Evolutionary conservation across 345 rosid genomes (phyloP), one percentile per base, ranked within the genome.

Genomic region (Hibiscus trionum): DNA sequence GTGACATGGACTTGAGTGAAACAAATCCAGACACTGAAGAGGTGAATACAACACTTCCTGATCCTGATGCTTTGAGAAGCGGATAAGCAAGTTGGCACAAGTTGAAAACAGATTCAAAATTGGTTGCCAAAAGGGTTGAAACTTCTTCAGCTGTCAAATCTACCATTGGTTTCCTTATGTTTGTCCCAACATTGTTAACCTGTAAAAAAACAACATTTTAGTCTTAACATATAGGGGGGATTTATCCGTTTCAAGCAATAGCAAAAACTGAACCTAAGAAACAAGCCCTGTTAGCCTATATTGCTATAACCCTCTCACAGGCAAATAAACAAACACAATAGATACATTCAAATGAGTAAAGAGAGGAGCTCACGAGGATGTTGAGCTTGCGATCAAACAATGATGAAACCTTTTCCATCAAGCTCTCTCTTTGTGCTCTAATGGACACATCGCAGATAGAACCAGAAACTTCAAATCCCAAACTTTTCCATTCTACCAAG

Each of bases 151-250:
- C 69, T 0, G 84, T 90, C 72, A 84, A 82, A 44, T 90, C 92
- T 3, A 85, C 74, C 78, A 78, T 86, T 5, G 93, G 92, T 78
- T 88, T 92, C 72, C 91, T 83, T 4, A 88, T 83, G 50, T 85
- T 87, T 50, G 88, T 88, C 72, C 97, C 97, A 5, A 88, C 96
- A 79, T 88, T 92, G 59, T 90, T 92, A 9, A 90, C 79, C 94
- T 92, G 70, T 17, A 70, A 62, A 70, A 62, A 71, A 24, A 16
- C 37, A 33, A 33, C 37, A 33, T 33, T 4, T 33, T 33, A 33
- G 6, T 33, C 4, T 4, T 33, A 33, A 4, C 35, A 33, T 33
- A 4, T 4, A 4, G 35, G 35, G 35, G 35, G 1, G 35, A 4
- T 33, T 31, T 33, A 4, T 33, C 35, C 35, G 5, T 33, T 33